Conservation (phyloP, 768 basidiomycete genomes). For the Tricholoma bakamatsutake region DNA sequence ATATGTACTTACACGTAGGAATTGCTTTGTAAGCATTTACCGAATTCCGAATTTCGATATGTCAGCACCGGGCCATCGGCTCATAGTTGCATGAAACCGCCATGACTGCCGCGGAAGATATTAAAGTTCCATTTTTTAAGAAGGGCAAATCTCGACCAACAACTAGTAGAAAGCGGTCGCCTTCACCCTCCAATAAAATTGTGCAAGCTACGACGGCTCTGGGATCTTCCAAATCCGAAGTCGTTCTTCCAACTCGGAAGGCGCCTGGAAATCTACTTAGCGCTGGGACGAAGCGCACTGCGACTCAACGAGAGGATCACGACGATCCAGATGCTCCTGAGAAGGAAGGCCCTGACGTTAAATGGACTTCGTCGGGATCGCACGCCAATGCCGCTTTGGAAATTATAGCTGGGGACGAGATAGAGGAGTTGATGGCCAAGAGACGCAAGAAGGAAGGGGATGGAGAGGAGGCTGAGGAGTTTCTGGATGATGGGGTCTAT, state of each 20-base stretch:
- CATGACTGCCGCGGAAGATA: constrained; percentile 33
- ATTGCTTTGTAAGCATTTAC: background rate
- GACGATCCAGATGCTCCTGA: constrained; percentile 45
- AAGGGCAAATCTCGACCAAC: constrained; percentile 71
- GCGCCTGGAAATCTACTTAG: constrained; percentile 61
- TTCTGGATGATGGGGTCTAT: constrained; percentile 82
- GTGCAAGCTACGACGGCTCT: constrained; percentile 22
- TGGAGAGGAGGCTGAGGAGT: constrained; percentile 53
- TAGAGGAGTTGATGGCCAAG: constrained; percentile 71
- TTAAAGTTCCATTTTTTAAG: constrained; percentile 84
- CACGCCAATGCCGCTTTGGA: constrained; percentile 69
- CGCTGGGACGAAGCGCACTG: constrained; percentile 41
- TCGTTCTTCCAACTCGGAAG: constrained; percentile 75
- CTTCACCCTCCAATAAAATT: constrained; percentile 39
- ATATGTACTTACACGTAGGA: no score
- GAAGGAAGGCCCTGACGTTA: constrained; percentile 63
- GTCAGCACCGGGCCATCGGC: background rate
- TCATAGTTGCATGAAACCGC: constrained; percentile 10
- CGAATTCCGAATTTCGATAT: background rate
- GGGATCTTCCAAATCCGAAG: constrained; percentile 49
- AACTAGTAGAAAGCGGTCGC: constrained; percentile 69
- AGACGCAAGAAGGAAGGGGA: constrained; percentile 50
- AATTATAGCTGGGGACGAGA: constrained; percentile 79
- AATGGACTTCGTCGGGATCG: constrained; percentile 73
- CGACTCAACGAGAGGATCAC: constrained; percentile 60